Percentiles rank a stretch among this genome's conserved stretches.
Evolutionary conservation across 352 stramenopile species (phyloP).

Genomic region (Pythium oligandrum): DNA sequence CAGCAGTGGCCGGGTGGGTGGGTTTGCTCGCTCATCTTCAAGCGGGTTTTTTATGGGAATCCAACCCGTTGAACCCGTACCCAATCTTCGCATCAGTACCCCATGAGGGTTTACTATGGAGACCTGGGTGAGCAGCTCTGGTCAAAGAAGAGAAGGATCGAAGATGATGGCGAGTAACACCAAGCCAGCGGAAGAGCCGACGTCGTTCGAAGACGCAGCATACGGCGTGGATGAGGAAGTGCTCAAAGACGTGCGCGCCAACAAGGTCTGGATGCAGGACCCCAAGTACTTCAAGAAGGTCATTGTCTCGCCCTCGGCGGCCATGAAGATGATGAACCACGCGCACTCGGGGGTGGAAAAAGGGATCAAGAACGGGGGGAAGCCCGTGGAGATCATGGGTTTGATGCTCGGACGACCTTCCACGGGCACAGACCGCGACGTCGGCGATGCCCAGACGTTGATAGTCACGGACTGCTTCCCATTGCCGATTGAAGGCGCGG

Average conservation of each 20-base stretch:
- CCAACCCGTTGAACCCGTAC: too few species aligned
- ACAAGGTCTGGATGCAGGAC: conserved; percentile 89
- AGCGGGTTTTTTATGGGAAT: too few species aligned
- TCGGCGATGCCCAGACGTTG: conserved; percentile 87
- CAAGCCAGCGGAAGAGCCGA: conserved; percentile 8
- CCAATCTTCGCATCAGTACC: too few species aligned
- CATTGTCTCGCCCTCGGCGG: conserved; percentile 90
- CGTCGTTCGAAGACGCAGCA: conserved; percentile 49
- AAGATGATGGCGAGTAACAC: conserved; percentile 12
- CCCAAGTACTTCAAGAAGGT: conserved; percentile 96
- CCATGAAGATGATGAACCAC: conserved; percentile 98
- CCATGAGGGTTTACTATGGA: too few species aligned
- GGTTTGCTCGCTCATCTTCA: too few species aligned
- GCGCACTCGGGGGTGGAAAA: conserved; percentile 98
- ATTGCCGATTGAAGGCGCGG: conserved; percentile 95
- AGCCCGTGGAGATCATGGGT: conserved; percentile 98
- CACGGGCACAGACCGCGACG: conserved; percentile 80
- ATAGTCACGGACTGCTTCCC: conserved; percentile 98
- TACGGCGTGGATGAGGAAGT: conserved; percentile 84
- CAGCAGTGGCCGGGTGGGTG: too few species aligned
- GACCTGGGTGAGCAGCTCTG: too few species aligned
- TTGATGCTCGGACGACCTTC: conserved; percentile 94
- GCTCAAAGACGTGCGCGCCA: conserved; percentile 80
- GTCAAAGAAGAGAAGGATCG: too few species aligned
- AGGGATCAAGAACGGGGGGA: conserved; percentile 93